Conservation (phyloP, 768 basidiomycete species). For the Boletus pseudo-olivaceus region DNA sequence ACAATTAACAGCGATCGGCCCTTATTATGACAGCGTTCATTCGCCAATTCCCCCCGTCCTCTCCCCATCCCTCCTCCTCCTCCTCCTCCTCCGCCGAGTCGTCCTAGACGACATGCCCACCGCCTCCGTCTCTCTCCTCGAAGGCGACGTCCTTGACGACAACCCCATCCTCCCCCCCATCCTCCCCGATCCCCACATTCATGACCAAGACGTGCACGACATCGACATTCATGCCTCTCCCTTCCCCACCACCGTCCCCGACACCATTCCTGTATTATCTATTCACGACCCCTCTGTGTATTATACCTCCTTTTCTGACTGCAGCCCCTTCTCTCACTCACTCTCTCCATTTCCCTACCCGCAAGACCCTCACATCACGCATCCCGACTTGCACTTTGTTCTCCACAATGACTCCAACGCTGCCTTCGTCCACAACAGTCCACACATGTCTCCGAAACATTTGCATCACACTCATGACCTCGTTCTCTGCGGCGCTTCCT, state of each 20-base stretch:
- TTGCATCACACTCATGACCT: constrained; percentile 26
- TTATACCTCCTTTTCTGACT: constrained; percentile 32
- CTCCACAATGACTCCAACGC: constrained; percentile 19
- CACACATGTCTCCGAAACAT: constrained; percentile 30
- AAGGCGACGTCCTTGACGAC: constrained; percentile 21
- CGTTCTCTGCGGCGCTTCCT: constrained; percentile 12
- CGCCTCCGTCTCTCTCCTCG: constrained; percentile 18
- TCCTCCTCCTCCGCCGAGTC: not conserved
- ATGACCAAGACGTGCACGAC: constrained; percentile 32
- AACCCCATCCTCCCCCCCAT: constrained; percentile 7
- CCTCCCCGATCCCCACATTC: constrained; percentile 22
- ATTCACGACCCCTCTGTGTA: constrained; percentile 30
- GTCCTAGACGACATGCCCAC: constrained; percentile 19
- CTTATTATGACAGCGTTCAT: constrained; percentile 31
- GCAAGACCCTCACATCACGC: constrained; percentile 25
- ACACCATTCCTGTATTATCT: constrained; percentile 32
- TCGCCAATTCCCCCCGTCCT: constrained; percentile 18
- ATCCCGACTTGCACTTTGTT: constrained; percentile 28
- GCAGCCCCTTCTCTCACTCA: constrained; percentile 17
- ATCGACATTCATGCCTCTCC: constrained; percentile 29
- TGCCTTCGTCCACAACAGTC: constrained; percentile 17
- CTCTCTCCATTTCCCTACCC: constrained; percentile 26
- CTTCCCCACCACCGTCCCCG: constrained; percentile 18
- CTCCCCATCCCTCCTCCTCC: constrained; percentile 1
- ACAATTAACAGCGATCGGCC: constrained; percentile 28